Evolutionary conservation across 495 filamentous ascomycete species (phyloP), one percentile per base, ranked within the genome.

Genomic region (Bacidia gigantensis): DNA sequence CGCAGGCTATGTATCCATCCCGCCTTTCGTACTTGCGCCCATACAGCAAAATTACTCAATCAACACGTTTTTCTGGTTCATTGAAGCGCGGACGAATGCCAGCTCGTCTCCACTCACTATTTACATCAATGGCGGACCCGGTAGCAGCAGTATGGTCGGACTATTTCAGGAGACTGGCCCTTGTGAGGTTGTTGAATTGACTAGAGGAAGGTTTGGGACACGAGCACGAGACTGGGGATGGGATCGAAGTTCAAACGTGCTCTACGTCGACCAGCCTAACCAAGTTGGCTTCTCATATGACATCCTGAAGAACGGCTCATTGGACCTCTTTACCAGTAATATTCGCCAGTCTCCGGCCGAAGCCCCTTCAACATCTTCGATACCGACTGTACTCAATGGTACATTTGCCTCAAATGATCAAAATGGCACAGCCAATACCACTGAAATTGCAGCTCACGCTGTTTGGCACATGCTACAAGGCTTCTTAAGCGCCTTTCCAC

Each of bases 61-160:
- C 50, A 84, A 86, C 61, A 84, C 75, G n/a, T 86, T 84, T 58
- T 86, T 86, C 65, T 86, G 82, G 83, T 87, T 84, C 58, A 75
- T 87, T 54, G 82, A 79, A 56, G 77, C 79, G 0, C 69, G 80
- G 26, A 69, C 79, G 25, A 72, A 78, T 44, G 73, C 78, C 0
- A 56, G 69, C 46, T 76, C 77, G 35, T 72, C 75, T 2, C 75
- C 77, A 21, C 65, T 84, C 24, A 78, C 79, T 1, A 78, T 86
- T 61, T 86, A 54, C 24, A 54, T 76, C 49, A 74, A 74, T 52
- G 74, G 74, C 11, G 75, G 76, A 3, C 78, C 79, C 0, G 78
- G 79, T 7, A 72, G 70, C 5, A 74, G 70, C 32, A 76, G 72
- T 32, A 80, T 82, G 79, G 74, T 81, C 51, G 78, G 79, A 1